phyloP scores from a whole-genome alignment of 1,284 basidiomycete species.

The Volvariella surrecta region DNA sequence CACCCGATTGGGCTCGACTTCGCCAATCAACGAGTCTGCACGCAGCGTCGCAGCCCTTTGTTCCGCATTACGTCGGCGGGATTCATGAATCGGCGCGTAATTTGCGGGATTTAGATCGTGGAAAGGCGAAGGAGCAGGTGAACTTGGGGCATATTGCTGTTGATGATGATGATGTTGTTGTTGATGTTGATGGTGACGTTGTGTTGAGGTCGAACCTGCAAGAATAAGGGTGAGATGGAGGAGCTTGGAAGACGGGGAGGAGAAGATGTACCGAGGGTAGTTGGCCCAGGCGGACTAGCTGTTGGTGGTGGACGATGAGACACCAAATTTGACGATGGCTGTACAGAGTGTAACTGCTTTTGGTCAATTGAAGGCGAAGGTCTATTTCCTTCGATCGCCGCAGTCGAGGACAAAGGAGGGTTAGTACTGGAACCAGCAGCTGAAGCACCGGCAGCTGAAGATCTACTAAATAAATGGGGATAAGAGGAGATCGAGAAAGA shows the following conservation, averaged over 20 bases:
- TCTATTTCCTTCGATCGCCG: too few relatives aligned
- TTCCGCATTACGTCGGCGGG: conserved; percentile 62
- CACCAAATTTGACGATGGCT: too few relatives aligned
- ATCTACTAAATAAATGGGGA: background rate
- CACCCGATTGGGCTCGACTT: conserved; percentile 67
- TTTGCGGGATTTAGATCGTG: conserved; percentile 43
- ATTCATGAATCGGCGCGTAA: conserved; percentile 46
- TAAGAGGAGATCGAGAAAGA: background rate
- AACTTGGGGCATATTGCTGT: conserved; percentile 8
- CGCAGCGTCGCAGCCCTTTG: conserved; percentile 62
- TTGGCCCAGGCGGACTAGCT: too few relatives aligned
- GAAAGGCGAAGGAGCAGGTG: conserved; percentile 24
- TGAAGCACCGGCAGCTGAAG: background rate
- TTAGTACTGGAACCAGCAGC: too few relatives aligned
- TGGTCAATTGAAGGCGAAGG: too few relatives aligned
- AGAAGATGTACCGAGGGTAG: background rate
- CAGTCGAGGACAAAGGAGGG: too few relatives aligned
- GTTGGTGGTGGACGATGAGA: too few relatives aligned
- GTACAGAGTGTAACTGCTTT: too few relatives aligned
- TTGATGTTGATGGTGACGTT: conserved; percentile 4
- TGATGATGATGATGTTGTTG: conserved; percentile 12
- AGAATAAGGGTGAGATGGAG: conserved; percentile 2
- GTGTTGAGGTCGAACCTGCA: conserved; percentile 1
- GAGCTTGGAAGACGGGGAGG: background rate
- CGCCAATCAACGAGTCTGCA: conserved; percentile 50